These are phyloP conservation scores for Aspergillus caelatus DNA, from an alignment of 2,329 filamentous ascomycete species.

Conservation along the genomic window DNA sequence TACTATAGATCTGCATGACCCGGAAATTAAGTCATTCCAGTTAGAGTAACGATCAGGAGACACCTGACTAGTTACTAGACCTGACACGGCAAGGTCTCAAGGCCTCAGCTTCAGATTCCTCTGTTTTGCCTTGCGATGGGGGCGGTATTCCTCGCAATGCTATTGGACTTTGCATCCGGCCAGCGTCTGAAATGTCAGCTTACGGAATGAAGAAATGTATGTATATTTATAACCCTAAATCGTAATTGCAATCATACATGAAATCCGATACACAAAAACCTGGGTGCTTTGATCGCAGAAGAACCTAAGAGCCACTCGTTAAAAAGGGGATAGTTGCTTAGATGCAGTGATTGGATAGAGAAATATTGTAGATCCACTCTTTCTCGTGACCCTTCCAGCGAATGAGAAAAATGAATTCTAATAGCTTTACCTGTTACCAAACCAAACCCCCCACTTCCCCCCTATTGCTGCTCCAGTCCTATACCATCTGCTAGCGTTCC, in stretches of 20 bases:
- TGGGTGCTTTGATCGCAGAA: constrained; percentile 11
- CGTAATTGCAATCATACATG: not conserved
- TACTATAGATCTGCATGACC: constrained; percentile 13
- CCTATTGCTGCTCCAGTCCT: constrained; percentile 14
- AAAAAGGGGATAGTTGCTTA: constrained; percentile 17
- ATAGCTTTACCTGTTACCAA: constrained; percentile 11
- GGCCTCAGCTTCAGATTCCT: not conserved
- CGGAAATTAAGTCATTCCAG: constrained; percentile 14
- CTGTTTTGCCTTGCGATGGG: not conserved
- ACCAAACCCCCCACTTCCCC: constrained; percentile 14
- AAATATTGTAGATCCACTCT: constrained; percentile 1
- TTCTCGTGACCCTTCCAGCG: constrained; percentile 5
- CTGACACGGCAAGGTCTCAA: not conserved
- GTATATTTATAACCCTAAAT: not conserved
- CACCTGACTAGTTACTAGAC: not conserved
- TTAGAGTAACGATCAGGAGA: constrained; percentile 5
- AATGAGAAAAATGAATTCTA: constrained; percentile 2
- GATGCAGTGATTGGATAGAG: constrained; percentile 13
- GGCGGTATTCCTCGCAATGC: not conserved
- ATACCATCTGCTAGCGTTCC: constrained; percentile 16
- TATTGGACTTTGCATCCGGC: not conserved
- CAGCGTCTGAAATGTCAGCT: not conserved
- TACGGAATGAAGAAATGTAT: not conserved
- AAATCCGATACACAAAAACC: not conserved
- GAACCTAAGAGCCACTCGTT: constrained; percentile 6